phyloP scores from a whole-genome alignment of 225 moss, liverwort and hornwort species.

The Straminergon stramineum region DNA sequence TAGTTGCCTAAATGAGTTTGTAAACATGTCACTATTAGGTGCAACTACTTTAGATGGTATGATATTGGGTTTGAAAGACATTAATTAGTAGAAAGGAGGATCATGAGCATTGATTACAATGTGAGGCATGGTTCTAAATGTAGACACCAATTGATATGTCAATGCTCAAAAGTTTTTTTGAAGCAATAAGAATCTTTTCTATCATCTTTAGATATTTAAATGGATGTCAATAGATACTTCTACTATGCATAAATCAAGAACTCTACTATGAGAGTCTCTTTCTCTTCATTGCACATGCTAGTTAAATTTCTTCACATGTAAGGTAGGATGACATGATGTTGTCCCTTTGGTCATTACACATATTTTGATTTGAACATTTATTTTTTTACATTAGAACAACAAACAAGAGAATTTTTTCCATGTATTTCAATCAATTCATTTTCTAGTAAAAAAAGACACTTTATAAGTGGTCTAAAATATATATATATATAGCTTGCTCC shows the following conservation, averaged over 20 bases:
- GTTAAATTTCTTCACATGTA: no score
- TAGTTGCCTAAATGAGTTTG: accelerated
- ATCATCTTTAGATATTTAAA: no score
- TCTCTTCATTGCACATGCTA: no score
- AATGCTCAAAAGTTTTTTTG: neutral
- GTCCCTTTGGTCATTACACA: no score
- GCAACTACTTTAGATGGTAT: neutral
- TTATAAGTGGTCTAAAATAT: neutral
- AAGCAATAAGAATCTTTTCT: no score
- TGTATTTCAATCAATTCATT: no score
- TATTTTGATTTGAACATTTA: no score
- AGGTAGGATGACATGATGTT: accelerated
- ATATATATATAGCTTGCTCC: neutral
- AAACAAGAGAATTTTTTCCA: no score
- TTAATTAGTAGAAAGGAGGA: neutral
- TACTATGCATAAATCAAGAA: no score
- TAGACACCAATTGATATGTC: neutral
- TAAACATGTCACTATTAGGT: neutral
- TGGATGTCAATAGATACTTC: no score
- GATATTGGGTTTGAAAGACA: neutral
- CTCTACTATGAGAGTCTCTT: accelerated
- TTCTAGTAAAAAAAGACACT: neutral
- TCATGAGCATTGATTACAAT: neutral
- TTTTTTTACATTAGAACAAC: accelerated
- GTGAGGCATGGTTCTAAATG: neutral